Base-by-base conservation (phyloP, 179 eudicot species). In the Nepenthes alata region DNA sequence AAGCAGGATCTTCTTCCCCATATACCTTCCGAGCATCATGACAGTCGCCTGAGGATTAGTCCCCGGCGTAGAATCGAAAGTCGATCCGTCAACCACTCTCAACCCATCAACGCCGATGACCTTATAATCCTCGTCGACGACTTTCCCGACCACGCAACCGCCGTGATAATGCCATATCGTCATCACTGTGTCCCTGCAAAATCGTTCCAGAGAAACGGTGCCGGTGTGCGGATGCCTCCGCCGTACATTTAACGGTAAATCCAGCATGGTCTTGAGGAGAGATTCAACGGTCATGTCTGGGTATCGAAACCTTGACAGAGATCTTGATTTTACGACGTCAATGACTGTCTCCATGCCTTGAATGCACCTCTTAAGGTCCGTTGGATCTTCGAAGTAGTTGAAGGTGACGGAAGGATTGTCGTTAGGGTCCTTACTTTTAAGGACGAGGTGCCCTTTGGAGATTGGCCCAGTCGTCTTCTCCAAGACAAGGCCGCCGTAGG, bases 21-120 rank as follows among this genome's bases (percentile, higher is more conserved):
- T 73, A 53, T 79, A 91, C 91, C 97, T 89, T 56, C 98, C 98
- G 1, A 91, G 82, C 98, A 91, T 91, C 98, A 89, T 89, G 47
- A 86, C 77, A 12, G 98, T 91, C 3, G 98, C 96, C 54, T 86
- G 98, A 69, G 98, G 96, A 74, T 86, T 88, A 37, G 95, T 84
- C 4, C 96, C 95, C 0, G 98, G 95, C n/a, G 96, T 82, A 47
- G 68, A 70, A 50, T 70, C 15, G 62, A 86, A 81, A 0, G 95
- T 89, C 8, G 96, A 88, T 3, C 95, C 87, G 64, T 91, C 98
- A 15, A 86, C 53, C 6, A 91, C 98, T 44, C 97, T 64, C 60
- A 91, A 60, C 1, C 76, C 80, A 11, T 70, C 80, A 0, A 81
- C 80, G 2, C 96, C 95, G 7, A 84, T 37, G 37, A 91, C 96